Base-by-base conservation (phyloP, 768 basidiomycete species). In the Goffeauzyma gilvescens region DNA sequence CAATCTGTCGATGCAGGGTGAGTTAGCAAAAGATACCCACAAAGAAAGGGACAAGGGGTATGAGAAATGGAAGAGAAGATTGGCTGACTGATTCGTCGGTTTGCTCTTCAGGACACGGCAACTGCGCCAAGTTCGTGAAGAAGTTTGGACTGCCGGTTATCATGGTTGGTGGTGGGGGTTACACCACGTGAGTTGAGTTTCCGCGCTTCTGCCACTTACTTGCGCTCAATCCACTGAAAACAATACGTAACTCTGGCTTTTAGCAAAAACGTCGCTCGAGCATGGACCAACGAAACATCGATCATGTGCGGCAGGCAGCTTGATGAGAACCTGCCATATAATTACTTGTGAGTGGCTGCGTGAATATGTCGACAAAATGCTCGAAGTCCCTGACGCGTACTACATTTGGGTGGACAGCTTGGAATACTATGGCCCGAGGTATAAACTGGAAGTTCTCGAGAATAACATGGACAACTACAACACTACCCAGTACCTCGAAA, bases 391-490 rank as follows among this genome's bases (percentile, higher is more conserved):
- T 25, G 22, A n/a, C 30, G 5, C 22, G 13, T 18, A 21, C 31
- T 64, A 86, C 44, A 82, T 81, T 1, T 85, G 76, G 75, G 82
- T 78, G 62, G 74, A 78, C 52, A 90, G 86, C 61, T 83, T 95
- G 58, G 90, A 96, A 62, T 98, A 87, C 78, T 96, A 89, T 60
- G 93, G 89, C 0, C 90, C 90, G 13, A 69, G 87, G 48, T 98
- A 89, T 64, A 71, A 87, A 48, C 69, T 98, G 27, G 89, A 95
- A 56, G 89, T 98, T 1, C 71, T 76, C 20, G 71, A 74, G 49
- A 95, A 81, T 55, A 96, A 96, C 57, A 84, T 90, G 81, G 87
- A 93, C 48, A 85, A 96, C 55, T 66, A 82, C 54, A 98, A 96
- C 58, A 64, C 78, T 46, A 74, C 72, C 49, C 80, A 89, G 8